Base-by-base conservation (phyloP, 352 stramenopile species). In the Phytophthora aleatoria region DNA sequence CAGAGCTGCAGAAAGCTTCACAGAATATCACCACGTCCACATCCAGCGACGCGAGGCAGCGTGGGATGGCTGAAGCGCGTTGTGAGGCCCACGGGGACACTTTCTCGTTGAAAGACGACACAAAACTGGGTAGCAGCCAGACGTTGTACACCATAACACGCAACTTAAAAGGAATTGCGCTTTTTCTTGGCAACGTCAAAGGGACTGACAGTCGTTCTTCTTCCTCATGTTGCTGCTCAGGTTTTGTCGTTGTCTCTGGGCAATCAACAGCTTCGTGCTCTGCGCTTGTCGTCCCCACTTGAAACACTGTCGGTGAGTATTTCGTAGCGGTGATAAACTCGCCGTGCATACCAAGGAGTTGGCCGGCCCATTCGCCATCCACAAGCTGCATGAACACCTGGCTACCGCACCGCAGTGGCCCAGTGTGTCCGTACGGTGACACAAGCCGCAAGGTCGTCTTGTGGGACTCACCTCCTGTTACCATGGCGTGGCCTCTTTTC, bases 141-240 rank as follows among this genome's bases (percentile, higher is more conserved):
- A 92, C 79, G 47, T 92, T 92, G 71, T 92, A 92, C 11, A 77
- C 72, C 77, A 87, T 80, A 20, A 89, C 67, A 6, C 83, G 80
- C 16, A 92, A 62, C 20, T 67, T 63, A 44, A 87, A 83, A 1
- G 77, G 38, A 10, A 48, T 27, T n/a, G 30, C 16, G 8, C 36
- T 47, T n/a, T n/a, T n/a, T 16, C 26, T 55, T 1, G 57, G 24
- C 5, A 38, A 3, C 27, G 53, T 38, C 2, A 24, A 20, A 12
- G 33, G 35, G 20, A 52, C n/a, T 8, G 49, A 57, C 16, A 43
- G 15, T 2, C n/a, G 20, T 13, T 50, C 43, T 10, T 26, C 33
- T 2, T 47, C 11, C 50, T 38, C 31, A 13, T 13, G 30, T 38
- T 52, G 47, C 0, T 31, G 44, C 15, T 60, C 53, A 48, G 30